phyloP scores from a whole-genome alignment of 1,139 yeast genomes.

The Arxiozyma telluris region DNA sequence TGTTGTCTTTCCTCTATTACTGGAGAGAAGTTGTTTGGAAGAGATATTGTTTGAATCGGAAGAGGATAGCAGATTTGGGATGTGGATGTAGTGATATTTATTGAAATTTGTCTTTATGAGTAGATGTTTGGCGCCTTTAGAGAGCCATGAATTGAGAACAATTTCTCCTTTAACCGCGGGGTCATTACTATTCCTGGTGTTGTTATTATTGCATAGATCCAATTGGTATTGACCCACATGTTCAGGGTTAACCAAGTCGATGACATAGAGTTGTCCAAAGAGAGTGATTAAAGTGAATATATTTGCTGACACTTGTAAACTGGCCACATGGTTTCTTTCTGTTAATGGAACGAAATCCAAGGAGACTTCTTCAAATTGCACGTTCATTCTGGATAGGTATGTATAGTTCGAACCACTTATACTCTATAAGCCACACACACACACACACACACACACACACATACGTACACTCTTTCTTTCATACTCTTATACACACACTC shows the following conservation, averaged over 20 bases:
- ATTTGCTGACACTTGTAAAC: slow-evolving; percentile 21
- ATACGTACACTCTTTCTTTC: too few relatives aligned
- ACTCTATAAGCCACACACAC: too few relatives aligned
- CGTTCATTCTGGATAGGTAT: slow-evolving; percentile 12
- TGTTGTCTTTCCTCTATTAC: not conserved
- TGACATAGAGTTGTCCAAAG: slow-evolving; percentile 8
- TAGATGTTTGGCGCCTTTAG: slow-evolving; percentile 7
- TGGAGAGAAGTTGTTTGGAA: not conserved
- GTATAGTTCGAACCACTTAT: too few relatives aligned
- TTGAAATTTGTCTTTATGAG: slow-evolving; percentile 27
- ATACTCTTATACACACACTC: too few relatives aligned
- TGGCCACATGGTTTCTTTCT: slow-evolving; percentile 17
- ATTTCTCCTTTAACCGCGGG: slow-evolving; percentile 14
- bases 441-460: too few relatives aligned
- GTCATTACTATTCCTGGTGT: not conserved
- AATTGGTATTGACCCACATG: slow-evolving; percentile 16
- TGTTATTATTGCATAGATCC: slow-evolving; percentile 12
- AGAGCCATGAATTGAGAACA: slow-evolving; percentile 22
- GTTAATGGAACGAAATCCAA: slow-evolving; percentile 24
- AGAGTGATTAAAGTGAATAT: slow-evolving; percentile 22
- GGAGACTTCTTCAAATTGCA: slow-evolving; percentile 27
- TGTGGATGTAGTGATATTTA: slow-evolving; percentile 17
- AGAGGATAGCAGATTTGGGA: not conserved
- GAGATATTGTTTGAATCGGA: not conserved
- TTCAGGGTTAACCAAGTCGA: slow-evolving; percentile 26